phyloP scores from a whole-genome alignment of 2,329 filamentous ascomycete genomes.

The Biscogniauxia sp. region DNA sequence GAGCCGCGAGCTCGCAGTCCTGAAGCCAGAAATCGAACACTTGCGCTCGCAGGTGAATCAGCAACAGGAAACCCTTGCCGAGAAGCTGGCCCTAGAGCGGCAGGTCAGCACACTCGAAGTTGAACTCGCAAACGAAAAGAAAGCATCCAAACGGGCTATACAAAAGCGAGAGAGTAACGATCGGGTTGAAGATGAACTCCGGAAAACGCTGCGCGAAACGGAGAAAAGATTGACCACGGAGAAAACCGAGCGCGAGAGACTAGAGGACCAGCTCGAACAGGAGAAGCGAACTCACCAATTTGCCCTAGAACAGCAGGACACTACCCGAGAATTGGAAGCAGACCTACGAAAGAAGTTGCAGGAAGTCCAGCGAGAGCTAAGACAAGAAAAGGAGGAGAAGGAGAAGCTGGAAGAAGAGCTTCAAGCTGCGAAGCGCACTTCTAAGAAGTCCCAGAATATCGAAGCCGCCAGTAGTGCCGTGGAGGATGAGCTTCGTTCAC shows the following conservation, averaged over 20 bases:
- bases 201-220: conserved; percentile 38
- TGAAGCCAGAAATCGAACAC: conserved; percentile 57
- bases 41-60: conserved; percentile 52
- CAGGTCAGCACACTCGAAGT: conserved; percentile 75
- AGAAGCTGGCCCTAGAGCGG: conserved; percentile 77
- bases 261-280: conserved; percentile 34
- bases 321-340: conserved; percentile 30
- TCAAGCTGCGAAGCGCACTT: conserved; percentile 28
- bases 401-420: conserved; percentile 36
- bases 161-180: conserved; percentile 43
- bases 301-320: conserved; percentile 31
- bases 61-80: conserved; percentile 68
- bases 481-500: conserved; percentile 29
- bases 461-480: conserved; percentile 11
- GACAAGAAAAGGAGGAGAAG: conserved; percentile 30
- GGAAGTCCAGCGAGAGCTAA: conserved; percentile 28
- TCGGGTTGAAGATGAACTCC: conserved; percentile 40
- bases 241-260: conserved; percentile 30
- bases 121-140: conserved; percentile 79
- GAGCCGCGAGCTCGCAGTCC: conserved; percentile 47
- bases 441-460: conserved; percentile 30
- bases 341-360: conserved; percentile 34
- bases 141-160: conserved; percentile 58
- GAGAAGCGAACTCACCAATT: conserved; percentile 30
- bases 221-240: conserved; percentile 33